phyloP scores from a whole-genome alignment of 495 filamentous ascomycete species.

The Hypoxylon fragiforme region DNA sequence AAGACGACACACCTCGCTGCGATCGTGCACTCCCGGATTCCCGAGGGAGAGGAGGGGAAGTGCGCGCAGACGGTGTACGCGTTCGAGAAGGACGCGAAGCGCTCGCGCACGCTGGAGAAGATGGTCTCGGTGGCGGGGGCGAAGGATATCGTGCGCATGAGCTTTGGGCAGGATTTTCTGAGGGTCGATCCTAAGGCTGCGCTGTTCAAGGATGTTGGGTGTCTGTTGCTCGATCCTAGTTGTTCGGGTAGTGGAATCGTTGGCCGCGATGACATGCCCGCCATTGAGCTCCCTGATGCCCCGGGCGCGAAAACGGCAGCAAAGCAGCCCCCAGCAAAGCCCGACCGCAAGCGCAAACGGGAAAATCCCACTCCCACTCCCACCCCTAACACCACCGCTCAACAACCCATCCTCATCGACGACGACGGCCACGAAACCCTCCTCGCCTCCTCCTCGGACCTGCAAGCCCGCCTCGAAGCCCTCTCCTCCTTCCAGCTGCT shows the following conservation, averaged over 20 bases:
- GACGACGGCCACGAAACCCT: conserved; percentile 52
- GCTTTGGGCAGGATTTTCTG: conserved; percentile 77
- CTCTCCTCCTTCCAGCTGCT: conserved; percentile 76
- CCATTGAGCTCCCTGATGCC: conserved; percentile 56
- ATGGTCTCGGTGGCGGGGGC: conserved; percentile 82
- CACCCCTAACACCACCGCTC: conserved; percentile 32
- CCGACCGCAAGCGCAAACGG: conserved; percentile 45
- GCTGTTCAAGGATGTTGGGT: conserved; percentile 63
- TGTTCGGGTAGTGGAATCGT: conserved; percentile 96
- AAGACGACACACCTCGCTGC: conserved; percentile 95
- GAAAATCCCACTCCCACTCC: conserved; percentile 37
- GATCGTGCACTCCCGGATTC: conserved; percentile 52
- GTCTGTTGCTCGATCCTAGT: conserved; percentile 84
- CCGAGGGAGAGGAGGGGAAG: conserved; percentile 32
- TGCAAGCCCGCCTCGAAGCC: conserved; percentile 64
- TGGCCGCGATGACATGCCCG: conserved; percentile 74
- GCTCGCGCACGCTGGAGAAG: conserved; percentile 73
- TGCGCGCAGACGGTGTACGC: conserved; percentile 58
- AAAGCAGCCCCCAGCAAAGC: conserved; percentile 21
- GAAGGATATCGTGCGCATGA: conserved; percentile 62
- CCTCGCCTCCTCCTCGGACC: conserved; percentile 46
- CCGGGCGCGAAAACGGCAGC: conserved; percentile 43
- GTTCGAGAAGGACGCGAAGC: conserved; percentile 67
- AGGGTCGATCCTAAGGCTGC: conserved; percentile 61
- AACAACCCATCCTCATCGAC: conserved; percentile 47